phyloP scores from a whole-genome alignment of 2,329 filamentous ascomycete species.

The Hortaea werneckii region DNA sequence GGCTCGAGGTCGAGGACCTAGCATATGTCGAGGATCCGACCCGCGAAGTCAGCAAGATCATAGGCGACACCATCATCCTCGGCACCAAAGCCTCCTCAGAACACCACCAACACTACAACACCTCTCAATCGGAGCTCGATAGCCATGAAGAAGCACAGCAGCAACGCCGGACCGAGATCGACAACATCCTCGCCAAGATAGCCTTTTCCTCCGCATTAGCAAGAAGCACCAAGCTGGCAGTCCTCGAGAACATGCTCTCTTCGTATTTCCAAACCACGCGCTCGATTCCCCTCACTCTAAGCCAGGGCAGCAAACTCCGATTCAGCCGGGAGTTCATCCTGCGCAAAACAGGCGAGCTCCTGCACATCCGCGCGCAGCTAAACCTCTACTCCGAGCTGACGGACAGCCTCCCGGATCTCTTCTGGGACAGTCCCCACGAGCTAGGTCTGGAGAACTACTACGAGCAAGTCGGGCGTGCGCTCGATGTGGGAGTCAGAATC shows the following conservation, averaged over 20 bases:
- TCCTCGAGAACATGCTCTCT: constrained; percentile 72
- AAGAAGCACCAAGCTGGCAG: constrained; percentile 83
- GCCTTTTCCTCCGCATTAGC: constrained; percentile 93
- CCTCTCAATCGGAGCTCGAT: neutral
- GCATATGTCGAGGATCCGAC: constrained; percentile 71
- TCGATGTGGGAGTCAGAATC: constrained; percentile 88
- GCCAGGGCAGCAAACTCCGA: constrained; percentile 52
- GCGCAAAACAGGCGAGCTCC: constrained; percentile 83
- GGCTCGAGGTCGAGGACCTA: constrained; percentile 77
- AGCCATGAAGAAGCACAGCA: neutral
- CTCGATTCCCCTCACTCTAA: constrained; percentile 68
- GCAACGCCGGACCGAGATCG: constrained; percentile 24
- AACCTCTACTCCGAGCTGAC: constrained; percentile 97
- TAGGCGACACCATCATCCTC: constrained; percentile 79
- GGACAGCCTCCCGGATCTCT: constrained; percentile 86
- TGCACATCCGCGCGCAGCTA: constrained; percentile 79
- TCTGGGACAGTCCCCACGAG: constrained; percentile 88
- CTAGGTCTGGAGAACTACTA: constrained; percentile 90
- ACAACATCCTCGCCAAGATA: constrained; percentile 77
- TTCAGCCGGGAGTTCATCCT: constrained; percentile 71
- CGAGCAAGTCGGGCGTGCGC: constrained; percentile 77
- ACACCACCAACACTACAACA: neutral
- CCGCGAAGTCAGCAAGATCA: constrained; percentile 65
- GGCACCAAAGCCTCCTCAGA: constrained; percentile 46
- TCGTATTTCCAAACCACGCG: constrained; percentile 82